These are phyloP conservation scores for Myriosclerotinia scirpicola DNA, from an alignment of 2,329 filamentous ascomycete genomes.

Conservation along the genomic window DNA sequence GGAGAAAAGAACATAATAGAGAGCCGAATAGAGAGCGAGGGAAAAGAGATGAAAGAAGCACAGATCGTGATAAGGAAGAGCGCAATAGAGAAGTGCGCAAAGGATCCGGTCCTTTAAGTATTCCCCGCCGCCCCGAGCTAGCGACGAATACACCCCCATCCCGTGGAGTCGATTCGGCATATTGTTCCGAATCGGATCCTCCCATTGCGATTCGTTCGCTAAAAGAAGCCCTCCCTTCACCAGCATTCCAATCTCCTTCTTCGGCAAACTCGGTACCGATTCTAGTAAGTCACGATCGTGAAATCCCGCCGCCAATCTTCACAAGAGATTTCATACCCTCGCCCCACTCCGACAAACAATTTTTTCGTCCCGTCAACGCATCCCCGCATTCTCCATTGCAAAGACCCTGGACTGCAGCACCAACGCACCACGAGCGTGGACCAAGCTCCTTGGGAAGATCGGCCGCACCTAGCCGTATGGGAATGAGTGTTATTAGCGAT, in stretches of 20 bases:
- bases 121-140: slow-evolving; percentile 26
- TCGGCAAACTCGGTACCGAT: slow-evolving; percentile 20
- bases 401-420: slow-evolving; percentile 40
- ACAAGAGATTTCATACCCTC: slow-evolving; percentile 32
- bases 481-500: slow-evolving; percentile 56
- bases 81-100: background rate
- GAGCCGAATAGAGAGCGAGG: slow-evolving; percentile 1
- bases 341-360: slow-evolving; percentile 54
- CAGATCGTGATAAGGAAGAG: background rate
- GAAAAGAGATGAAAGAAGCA: background rate
- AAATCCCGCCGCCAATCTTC: slow-evolving; percentile 24
- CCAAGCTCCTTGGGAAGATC: slow-evolving; percentile 31
- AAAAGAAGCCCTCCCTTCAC: slow-evolving; percentile 24
- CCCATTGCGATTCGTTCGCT: slow-evolving; percentile 26
- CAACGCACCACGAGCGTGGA: slow-evolving; percentile 29
- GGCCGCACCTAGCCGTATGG: slow-evolving; percentile 39
- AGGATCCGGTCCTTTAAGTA: slow-evolving; percentile 6
- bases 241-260: slow-evolving; percentile 21
- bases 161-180: slow-evolving; percentile 40
- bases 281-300: slow-evolving; percentile 12
- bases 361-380: slow-evolving; percentile 61
- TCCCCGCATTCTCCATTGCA: slow-evolving; percentile 64
- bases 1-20: background rate
- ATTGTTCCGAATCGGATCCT: slow-evolving; percentile 39
- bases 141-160: slow-evolving; percentile 34